Evolutionary conservation across 441 rosid genomes (phyloP).

Genomic region (Gossypium aridum): DNA sequence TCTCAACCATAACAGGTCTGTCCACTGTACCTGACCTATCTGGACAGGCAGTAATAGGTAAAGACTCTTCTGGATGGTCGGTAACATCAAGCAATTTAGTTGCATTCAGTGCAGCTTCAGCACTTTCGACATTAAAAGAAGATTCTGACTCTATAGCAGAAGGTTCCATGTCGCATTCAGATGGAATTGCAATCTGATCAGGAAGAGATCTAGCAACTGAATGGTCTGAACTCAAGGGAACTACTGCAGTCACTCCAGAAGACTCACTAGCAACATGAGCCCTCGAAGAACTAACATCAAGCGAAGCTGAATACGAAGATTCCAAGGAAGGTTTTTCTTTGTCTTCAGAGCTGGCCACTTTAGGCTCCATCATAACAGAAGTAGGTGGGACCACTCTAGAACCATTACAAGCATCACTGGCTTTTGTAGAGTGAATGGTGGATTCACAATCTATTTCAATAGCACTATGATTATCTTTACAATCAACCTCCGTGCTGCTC

Average conservation of each 20-base stretch:
- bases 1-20: neutral
- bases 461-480: constrained; percentile 22
- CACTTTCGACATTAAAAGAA: constrained; percentile 8
- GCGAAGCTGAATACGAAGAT: neutral
- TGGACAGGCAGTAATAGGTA: neutral
- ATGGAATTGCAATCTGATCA: constrained; percentile 5
- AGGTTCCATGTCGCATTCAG: constrained; percentile 10
- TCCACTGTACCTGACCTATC: neutral
- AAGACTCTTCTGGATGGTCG: constrained; percentile 2
- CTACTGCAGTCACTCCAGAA: constrained; percentile 12
- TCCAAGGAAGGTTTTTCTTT: neutral
- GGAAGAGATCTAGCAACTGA: constrained; percentile 15
- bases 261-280: constrained; percentile 3
- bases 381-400: neutral
- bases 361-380: neutral
- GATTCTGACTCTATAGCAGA: constrained; percentile 2
- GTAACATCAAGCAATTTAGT: neutral
- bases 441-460: neutral
- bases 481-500: constrained; percentile 20
- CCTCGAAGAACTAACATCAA: neutral
- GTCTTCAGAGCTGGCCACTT: neutral
- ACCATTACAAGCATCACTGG: neutral
- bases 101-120: constrained; percentile 1
- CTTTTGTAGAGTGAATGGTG: neutral
- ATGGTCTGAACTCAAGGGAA: constrained; percentile 13